Base-by-base conservation (phyloP, 2,329 filamentous ascomycete genomes). In the Fusarium praegraminearum region DNA sequence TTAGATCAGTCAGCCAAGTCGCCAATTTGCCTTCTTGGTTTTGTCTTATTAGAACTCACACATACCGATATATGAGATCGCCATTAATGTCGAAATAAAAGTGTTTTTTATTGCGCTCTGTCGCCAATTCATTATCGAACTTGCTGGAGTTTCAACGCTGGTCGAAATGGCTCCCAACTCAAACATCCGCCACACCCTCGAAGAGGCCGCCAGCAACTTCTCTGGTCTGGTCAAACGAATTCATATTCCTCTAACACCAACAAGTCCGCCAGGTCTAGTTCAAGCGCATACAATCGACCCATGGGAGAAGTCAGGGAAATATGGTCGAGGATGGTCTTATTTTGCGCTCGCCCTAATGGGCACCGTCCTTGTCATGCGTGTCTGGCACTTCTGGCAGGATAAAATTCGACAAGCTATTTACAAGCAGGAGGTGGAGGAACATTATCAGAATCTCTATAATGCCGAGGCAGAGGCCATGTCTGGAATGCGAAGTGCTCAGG, bases 361-460 rank as follows among this genome's bases (percentile, higher is more conserved):
- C 30, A 75, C 88, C 56, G 89, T 94, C 7, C 82, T 91, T 13
- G 75, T 91, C 13, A 84, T 95, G 76, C 89, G 93, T 71, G 85
- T 92, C 76, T 97, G 94, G 85, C 92, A 97, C 79, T 90, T 91
- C 72, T 97, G 93, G 91, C 93, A 94, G 73, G 94, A 98, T 83
- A 97, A 96, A 82, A 93, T 97, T 71, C 89, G 94, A 71, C 92
- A 94, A 72, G 94, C 93, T 67, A 88, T 96, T 64, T 93, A 96
- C 82, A 95, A 97, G 81, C 90, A 96, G 76, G 89, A 93, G 77
- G 85, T 93, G 73, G 86, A 92, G 76, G 86, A 90, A 73, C 86
- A 90, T 73, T 90, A 88, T 77, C 86, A 78, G 62, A 78, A 83
- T 52, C 70, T 86, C 47, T 85, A 89, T 78, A 83, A 78, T 76